Conservation (phyloP, 1,139 yeast species). For the Suzukiozyma palmioleophila region DNA sequence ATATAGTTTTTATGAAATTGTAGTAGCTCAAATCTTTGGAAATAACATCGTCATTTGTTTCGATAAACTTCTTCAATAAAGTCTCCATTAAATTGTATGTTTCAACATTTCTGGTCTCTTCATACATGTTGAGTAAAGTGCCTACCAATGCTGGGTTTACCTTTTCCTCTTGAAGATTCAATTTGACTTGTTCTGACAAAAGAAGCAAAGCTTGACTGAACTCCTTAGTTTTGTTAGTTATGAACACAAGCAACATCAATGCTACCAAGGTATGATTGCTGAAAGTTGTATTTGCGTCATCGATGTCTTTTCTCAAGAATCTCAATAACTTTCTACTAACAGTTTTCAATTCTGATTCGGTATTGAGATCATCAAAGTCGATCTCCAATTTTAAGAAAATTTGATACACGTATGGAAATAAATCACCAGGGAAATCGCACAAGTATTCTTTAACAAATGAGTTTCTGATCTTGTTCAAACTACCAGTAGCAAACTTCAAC, state of each 20-base stretch:
- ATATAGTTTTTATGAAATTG: slow-evolving; percentile 44
- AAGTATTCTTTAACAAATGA: slow-evolving; percentile 17
- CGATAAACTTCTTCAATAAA: slow-evolving; percentile 18
- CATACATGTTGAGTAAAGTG: slow-evolving; percentile 45
- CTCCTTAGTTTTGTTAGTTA: slow-evolving; percentile 34
- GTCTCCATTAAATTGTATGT: slow-evolving; percentile 17
- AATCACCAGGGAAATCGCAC: slow-evolving; percentile 28
- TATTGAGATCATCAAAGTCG: slow-evolving; percentile 22
- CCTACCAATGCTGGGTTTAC: slow-evolving; percentile 42
- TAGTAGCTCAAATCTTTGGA: slow-evolving; percentile 20
- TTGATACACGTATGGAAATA: slow-evolving; percentile 28
- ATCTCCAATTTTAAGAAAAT: slow-evolving; percentile 26
- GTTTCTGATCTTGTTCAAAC: slow-evolving; percentile 23
- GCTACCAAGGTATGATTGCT: slow-evolving; percentile 25
- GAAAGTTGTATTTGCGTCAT: slow-evolving; percentile 5
- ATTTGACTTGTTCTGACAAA: slow-evolving; percentile 32
- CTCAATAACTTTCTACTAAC: slow-evolving; percentile 26
- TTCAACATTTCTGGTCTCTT: slow-evolving; percentile 25
- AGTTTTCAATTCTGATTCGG: slow-evolving; percentile 11
- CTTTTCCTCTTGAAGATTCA: slow-evolving; percentile 10
- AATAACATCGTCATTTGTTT: slow-evolving; percentile 16
- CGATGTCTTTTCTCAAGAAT: slow-evolving; percentile 11
- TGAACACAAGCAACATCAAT: slow-evolving; percentile 42
- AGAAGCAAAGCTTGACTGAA: slow-evolving; percentile 42
- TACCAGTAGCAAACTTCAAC: slow-evolving; percentile 37